Percentiles rank a stretch among this genome's conserved stretches.
These are phyloP conservation scores for Litsea cubeba DNA, from an alignment of 164 flowering plant species.

Conservation along the genomic window DNA sequence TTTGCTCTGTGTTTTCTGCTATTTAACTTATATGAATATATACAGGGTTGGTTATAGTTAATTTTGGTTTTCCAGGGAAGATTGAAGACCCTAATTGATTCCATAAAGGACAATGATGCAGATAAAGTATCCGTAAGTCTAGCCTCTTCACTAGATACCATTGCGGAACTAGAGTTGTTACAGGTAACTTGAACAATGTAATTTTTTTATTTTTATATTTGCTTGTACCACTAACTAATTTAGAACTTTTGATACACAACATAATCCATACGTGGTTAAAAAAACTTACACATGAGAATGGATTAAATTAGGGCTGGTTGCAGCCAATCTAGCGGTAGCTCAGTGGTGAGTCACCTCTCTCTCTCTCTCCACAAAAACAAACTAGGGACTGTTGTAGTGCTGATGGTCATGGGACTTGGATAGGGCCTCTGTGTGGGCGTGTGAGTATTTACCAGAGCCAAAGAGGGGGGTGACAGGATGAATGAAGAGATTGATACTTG, in stretches of 20 bases:
- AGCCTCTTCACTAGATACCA: constrained; percentile 70
- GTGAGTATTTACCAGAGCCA: too few species aligned
- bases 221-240: background rate
- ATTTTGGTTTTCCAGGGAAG: constrained; percentile 54
- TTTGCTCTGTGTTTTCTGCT: background rate
- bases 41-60: background rate
- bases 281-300: too few species aligned
- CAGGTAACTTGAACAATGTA: constrained; percentile 46
- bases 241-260: background rate
- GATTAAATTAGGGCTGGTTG: too few species aligned
- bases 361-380: too few species aligned
- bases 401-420: too few species aligned
- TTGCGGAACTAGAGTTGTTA: constrained; percentile 79
- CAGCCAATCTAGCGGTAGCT: too few species aligned
- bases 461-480: too few species aligned
- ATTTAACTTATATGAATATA: background rate
- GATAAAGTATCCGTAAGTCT: constrained; percentile 81
- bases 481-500: too few species aligned
- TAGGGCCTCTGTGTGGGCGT: too few species aligned
- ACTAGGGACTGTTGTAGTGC: too few species aligned
- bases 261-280: background rate
- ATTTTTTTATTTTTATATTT: background rate
- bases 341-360: too few species aligned
- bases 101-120: constrained; percentile 77
- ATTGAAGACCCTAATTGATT: constrained; percentile 55